Base-by-base conservation (phyloP, 169 alveolate genomes). In the Plasmodium inui region DNA sequence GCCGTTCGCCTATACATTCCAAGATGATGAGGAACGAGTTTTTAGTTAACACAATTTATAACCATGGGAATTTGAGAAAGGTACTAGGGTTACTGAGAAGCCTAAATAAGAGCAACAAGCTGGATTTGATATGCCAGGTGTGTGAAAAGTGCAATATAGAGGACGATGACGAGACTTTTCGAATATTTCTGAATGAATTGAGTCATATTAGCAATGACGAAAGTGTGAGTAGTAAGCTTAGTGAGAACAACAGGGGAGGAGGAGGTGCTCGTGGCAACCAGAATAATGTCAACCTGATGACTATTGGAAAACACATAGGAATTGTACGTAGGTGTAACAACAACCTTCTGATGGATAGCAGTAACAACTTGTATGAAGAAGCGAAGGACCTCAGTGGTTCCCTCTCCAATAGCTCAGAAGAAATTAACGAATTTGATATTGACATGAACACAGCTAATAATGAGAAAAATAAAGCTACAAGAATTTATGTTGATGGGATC, bases 401-500 rank as follows among this genome's bases (percentile, higher is more conserved):
- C 19, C 30, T 57, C 22, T 88, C 86, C 5, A 88, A 88, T 19
- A 76, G 82, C 55, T 88, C 94, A 10, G 86, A 88, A 39, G 94
- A 88, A 39, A 79, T 79, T 34, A 88, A 88, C 32, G 94, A 88
- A 78, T 88, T 55, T 26, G 94, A 88, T 17, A 78, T 79, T 22
- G 89, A 88, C 30, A 61, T 70, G 44, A 78, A 37, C 26, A 70
- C 83, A 30, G 71, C 95, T 19, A 22, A 55, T 17, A 72, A 26
- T 39, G 95, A 90, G n/a, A 90, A 90, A 67, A 90, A 61, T 19
- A 90, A 90, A 71, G 84, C 30, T 7, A 90, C 79, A 41, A 22
- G 98, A 57, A 95, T 98, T 26, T 98, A 96, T 96, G 98, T 97
- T 32, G 99, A 99, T 90, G 99, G 99, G 37, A 98, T 98, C 37